Evolutionary conservation across 148 eudicot genomes (phyloP).

Genomic region (Diospyros lotus): DNA sequence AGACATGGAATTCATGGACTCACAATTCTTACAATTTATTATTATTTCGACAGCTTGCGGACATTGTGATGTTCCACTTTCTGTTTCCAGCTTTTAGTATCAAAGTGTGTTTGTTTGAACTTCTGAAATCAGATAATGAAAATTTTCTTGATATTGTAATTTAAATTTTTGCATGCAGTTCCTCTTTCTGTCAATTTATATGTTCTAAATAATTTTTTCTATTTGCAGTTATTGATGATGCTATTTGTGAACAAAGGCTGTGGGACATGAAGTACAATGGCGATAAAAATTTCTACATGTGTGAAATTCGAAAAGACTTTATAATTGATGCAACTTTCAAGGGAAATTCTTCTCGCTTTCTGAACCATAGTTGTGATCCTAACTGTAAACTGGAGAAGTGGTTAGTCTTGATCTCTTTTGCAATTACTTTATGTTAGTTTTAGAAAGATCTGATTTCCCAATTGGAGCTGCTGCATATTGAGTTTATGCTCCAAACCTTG

Average conservation of each 20-base stretch:
- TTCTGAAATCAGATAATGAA: neutral
- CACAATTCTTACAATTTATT: neutral
- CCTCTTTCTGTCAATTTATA: neutral
- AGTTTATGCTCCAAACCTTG: neutral
- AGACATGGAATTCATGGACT: neutral
- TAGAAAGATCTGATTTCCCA: neutral
- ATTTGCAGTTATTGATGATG: conserved; percentile 75
- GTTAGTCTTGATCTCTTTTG: conserved; percentile 36
- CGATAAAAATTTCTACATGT: conserved; percentile 75
- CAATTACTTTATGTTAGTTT: neutral
- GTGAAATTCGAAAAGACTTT: conserved; percentile 85
- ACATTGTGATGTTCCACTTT: neutral
- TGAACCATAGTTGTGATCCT: conserved; percentile 95
- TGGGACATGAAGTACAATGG: conserved; percentile 91
- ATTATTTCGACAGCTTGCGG: neutral
- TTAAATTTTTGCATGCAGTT: neutral
- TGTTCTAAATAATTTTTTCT: conserved; percentile 2
- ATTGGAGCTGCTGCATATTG: neutral
- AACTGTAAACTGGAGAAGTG: conserved; percentile 96
- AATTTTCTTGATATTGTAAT: neutral
- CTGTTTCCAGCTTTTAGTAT: neutral
- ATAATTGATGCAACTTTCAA: conserved; percentile 94
- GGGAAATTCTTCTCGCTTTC: conserved; percentile 85
- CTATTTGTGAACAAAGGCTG: conserved; percentile 77
- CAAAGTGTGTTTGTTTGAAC: too few relatives aligned